Conservation (phyloP, 1,139 yeast species). For the Yamadazyma epiphylla region DNA sequence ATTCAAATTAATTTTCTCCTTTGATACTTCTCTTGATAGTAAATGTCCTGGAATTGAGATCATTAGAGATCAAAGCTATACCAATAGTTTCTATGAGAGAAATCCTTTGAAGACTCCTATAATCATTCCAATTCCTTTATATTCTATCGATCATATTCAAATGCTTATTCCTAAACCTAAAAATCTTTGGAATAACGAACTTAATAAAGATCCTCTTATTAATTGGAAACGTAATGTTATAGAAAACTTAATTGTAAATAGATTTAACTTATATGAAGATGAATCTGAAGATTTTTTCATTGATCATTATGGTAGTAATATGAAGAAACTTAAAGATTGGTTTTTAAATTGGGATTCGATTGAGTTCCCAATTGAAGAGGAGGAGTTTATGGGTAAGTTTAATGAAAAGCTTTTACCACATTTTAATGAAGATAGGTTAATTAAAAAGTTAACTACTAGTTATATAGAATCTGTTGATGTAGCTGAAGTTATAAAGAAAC, state of each 20-base stretch:
- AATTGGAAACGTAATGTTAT: constrained; percentile 34
- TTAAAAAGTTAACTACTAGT: constrained; percentile 16
- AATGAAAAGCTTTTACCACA: constrained; percentile 18
- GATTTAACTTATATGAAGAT: constrained; percentile 16
- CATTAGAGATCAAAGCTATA: constrained; percentile 17
- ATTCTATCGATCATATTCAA: constrained; percentile 34
- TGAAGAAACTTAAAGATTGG: constrained; percentile 24
- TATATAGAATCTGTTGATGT: constrained; percentile 7
- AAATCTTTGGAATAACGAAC: constrained; percentile 13
- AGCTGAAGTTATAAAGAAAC: too few species aligned
- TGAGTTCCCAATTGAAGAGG: constrained; percentile 13
- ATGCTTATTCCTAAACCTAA: constrained; percentile 25
- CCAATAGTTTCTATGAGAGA: constrained; percentile 6
- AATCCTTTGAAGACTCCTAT: constrained; percentile 26
- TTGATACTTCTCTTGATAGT: constrained; percentile 51
- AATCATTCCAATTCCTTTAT: constrained; percentile 35
- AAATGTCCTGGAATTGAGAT: constrained; percentile 38
- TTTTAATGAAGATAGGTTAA: constrained; percentile 22
- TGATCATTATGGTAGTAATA: constrained; percentile 26
- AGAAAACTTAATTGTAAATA: constrained; percentile 28
- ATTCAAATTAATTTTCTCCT: constrained; percentile 52
- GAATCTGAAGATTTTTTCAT: constrained; percentile 18
- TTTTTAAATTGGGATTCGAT: constrained; percentile 18
- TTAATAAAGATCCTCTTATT: constrained; percentile 15
- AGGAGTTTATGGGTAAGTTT: constrained; percentile 17